Base-by-base conservation (phyloP, 1,139 yeast genomes). In the Hyphopichia buzzinii region DNA sequence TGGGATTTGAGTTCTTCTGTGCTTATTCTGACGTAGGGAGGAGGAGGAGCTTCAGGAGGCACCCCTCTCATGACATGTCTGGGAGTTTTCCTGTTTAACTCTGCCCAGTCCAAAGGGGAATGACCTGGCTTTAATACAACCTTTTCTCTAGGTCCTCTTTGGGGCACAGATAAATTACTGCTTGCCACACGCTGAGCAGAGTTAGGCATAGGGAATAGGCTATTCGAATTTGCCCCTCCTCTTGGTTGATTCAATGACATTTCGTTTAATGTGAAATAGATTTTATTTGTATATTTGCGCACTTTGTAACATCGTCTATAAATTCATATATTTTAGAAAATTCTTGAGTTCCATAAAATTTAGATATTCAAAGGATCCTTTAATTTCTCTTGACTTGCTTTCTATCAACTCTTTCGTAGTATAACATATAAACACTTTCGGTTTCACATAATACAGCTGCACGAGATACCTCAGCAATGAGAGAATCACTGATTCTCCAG, bases 31-130 rank as follows among this genome's bases (percentile, higher is more conserved):
- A 86, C 50, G 38, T 53, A 64, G 23, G 57, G 68, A 1, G 75
- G 68, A 4, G 75, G 75, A 0, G 74, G 74, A 0, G 74, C 58
- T 15, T 51, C 48, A 2, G 62, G 60, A 2, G 61, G 60, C 3
- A 69, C 68, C 3, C 77, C 77, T 31, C 77, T 54, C 17, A 71
- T 56, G 24, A 53, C 44, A 39, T 54, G 54, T 28, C 48, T 50
- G 1, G 70, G 65, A 7, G 56, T 50, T 8, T 48, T 55, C 16
- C 62, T 55, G 39, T 79, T 81, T 28, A 79, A 56, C 8, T 69
- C 59, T 8, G 92, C 95, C 96, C 96, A 87, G 55, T 87, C 95
- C 39, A 87, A 60, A 0, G 95, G 92, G 1, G 95, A 87, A 52
- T 81, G 88, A 0, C 95, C 95, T 0, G 94, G 95, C 32, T 74